These are phyloP conservation scores for Pyrenula aspistea DNA, from an alignment of 495 filamentous ascomycete species.

Conservation along the genomic window DNA sequence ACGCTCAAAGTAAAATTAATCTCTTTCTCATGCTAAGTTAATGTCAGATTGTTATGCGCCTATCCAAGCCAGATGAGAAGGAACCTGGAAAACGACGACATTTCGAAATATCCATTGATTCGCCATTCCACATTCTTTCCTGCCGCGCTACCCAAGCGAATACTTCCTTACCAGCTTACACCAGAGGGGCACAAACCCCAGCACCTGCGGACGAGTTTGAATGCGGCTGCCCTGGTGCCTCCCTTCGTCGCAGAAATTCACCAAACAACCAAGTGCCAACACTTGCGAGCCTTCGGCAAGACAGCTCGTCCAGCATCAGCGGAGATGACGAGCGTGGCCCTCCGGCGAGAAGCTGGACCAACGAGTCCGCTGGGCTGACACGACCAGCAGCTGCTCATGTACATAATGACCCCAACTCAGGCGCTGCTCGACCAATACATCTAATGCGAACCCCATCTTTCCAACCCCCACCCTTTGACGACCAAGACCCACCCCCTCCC, in stretches of 20 bases:
- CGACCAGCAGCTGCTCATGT: conserved; percentile 36
- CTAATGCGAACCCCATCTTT: conserved; percentile 78
- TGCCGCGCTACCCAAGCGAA: conserved; percentile 90
- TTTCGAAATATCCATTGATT: conserved; percentile 98
- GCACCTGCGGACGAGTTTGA: conserved; percentile 40
- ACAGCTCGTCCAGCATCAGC: conserved; percentile 8
- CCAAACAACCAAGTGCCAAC: conserved; percentile 29
- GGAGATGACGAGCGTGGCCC: conserved; percentile 4
- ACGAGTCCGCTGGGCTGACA: conserved; percentile 30
- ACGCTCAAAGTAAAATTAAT: conserved; percentile 7
- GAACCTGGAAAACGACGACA: conserved; percentile 79
- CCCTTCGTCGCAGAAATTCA: conserved; percentile 23
- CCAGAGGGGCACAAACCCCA: conserved; percentile 41
- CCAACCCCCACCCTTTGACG: conserved; percentile 85
- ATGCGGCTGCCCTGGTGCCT: conserved; percentile 70
- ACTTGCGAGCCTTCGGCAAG: conserved; percentile 14
- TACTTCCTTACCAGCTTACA: conserved; percentile 78
- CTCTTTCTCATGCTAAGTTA: background rate
- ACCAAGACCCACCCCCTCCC: conserved; percentile 74
- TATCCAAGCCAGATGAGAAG: conserved; percentile 72
- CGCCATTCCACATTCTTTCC: conserved; percentile 89
- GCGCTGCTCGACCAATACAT: conserved; percentile 62
- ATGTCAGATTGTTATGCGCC: conserved; percentile 85
- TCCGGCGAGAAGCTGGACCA: conserved; percentile 30
- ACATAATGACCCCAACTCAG: conserved; percentile 29